Conservation (phyloP, 176 grass and related monocot genomes). For the Chloris gayana region DNA sequence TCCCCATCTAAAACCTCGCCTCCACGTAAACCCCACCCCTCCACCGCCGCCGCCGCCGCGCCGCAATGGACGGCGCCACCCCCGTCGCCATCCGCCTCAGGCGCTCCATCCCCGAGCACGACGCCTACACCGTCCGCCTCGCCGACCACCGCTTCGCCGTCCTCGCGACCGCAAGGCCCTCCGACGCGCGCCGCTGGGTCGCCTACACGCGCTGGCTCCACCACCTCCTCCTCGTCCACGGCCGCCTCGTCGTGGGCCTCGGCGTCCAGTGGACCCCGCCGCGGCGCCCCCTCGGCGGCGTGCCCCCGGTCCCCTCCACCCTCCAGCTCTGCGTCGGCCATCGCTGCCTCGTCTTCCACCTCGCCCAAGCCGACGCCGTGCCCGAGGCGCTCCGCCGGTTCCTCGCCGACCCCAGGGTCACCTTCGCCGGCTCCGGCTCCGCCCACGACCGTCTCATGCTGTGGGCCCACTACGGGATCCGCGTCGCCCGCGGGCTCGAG, state of each 20-base stretch:
- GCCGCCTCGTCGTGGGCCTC: conserved; percentile 48
- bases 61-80: conserved; percentile 31
- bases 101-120: neutral
- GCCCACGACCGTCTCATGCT: conserved; percentile 31
- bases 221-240: neutral
- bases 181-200: conserved; percentile 40
- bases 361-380: conserved; percentile 13
- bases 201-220: conserved; percentile 28
- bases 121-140: conserved; percentile 40
- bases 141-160: neutral
- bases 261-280: conserved; percentile 38
- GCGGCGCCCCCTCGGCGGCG: neutral
- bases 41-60: conserved; percentile 24
- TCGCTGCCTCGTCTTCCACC: conserved; percentile 51
- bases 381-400: conserved; percentile 5
- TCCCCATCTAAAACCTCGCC: neutral
- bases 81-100: conserved; percentile 28
- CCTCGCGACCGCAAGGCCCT: conserved; percentile 24
- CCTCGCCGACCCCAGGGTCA: conserved; percentile 41
- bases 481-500: neutral
- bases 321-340: conserved; percentile 52
- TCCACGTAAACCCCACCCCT: neutral
- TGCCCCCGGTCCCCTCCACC: neutral
- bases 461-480: conserved; percentile 12
- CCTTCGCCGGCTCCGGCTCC: conserved; percentile 37